Percentiles rank a stretch among this genome's conserved stretches.
phyloP scores from a whole-genome alignment of 2,329 filamentous ascomycete species.

The Diplodia scrobiculata region DNA sequence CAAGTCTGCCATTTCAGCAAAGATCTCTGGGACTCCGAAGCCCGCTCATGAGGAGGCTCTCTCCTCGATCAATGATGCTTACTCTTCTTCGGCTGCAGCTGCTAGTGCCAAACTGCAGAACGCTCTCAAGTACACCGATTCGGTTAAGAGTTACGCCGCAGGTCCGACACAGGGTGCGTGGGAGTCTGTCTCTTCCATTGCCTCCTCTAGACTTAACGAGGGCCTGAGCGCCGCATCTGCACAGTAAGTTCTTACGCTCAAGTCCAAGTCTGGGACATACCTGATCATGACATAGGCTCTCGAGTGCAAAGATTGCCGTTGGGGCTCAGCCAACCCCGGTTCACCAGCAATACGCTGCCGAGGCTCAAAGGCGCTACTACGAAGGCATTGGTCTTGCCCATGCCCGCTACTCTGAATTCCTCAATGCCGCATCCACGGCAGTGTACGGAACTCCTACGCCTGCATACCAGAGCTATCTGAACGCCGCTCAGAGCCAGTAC shows the following conservation, averaged over 20 bases:
- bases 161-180: conserved; percentile 53
- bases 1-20: conserved; percentile 65
- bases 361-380: conserved; percentile 70
- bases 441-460: conserved; percentile 66
- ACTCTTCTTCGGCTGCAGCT: conserved; percentile 64
- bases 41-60: conserved; percentile 70
- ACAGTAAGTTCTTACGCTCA: conserved; percentile 47
- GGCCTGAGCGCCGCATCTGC: conserved; percentile 70
- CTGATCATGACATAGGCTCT: conserved; percentile 49
- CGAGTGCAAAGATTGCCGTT: conserved; percentile 66
- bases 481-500: conserved; percentile 39
- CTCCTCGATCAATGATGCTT: conserved; percentile 67
- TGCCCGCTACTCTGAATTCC: conserved; percentile 74
- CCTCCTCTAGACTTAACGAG: conserved; percentile 68
- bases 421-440: conserved; percentile 70
- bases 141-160: conserved; percentile 45
- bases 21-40: conserved; percentile 69
- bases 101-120: conserved; percentile 63
- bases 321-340: conserved; percentile 63
- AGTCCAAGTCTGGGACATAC: not conserved
- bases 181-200: conserved; percentile 65
- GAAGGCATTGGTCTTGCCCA: conserved; percentile 77
- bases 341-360: conserved; percentile 58
- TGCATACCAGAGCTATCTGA: conserved; percentile 47
- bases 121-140: conserved; percentile 53